Percentiles rank a stretch among this genome's conserved stretches.
Evolutionary conservation across 2,329 filamentous ascomycete species (phyloP).

Genomic region (Penicillium capsulatum): DNA sequence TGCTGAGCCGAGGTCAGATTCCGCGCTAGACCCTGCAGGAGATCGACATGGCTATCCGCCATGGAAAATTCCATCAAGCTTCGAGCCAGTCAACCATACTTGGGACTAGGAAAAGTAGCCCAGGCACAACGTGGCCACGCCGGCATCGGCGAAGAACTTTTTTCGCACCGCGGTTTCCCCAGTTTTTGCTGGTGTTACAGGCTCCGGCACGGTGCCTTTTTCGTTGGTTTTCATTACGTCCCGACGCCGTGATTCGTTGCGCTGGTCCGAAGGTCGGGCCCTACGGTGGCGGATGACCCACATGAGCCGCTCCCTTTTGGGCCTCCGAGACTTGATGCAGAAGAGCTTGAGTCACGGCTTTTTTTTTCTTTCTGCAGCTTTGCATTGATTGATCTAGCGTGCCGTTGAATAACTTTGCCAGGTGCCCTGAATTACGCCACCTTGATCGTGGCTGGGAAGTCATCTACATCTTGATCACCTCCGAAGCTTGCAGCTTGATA

Average conservation of each 20-base stretch:
- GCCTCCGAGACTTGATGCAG: conserved; percentile 6
- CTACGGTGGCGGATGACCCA: conserved; percentile 1
- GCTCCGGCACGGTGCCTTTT: conserved; percentile 4
- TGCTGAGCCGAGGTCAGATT: no score
- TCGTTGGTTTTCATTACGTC: conserved; percentile 15
- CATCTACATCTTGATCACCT: no score
- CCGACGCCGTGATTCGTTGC: conserved; percentile 13
- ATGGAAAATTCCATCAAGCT: no score
- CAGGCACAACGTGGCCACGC: conserved; percentile 6
- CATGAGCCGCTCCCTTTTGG: conserved; percentile 7
- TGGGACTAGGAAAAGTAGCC: no score
- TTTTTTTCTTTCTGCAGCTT: conserved; percentile 3
- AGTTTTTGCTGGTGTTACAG: conserved; percentile 8
- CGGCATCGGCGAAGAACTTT: conserved; percentile 15
- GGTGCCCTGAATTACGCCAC: no score
- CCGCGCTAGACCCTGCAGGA: no score
- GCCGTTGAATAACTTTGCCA: no score
- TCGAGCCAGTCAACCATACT: background rate
- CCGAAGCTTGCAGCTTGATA: background rate
- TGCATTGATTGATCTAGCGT: conserved; percentile 1
- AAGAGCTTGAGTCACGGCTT: conserved; percentile 9
- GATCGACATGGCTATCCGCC: no score
- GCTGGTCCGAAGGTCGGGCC: conserved; percentile 4
- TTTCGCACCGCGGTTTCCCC: conserved; percentile 11
- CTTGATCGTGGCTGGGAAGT: no score